Evolutionary conservation across 352 stramenopile species (phyloP).

Genomic region (Globisporangium spiculum): DNA sequence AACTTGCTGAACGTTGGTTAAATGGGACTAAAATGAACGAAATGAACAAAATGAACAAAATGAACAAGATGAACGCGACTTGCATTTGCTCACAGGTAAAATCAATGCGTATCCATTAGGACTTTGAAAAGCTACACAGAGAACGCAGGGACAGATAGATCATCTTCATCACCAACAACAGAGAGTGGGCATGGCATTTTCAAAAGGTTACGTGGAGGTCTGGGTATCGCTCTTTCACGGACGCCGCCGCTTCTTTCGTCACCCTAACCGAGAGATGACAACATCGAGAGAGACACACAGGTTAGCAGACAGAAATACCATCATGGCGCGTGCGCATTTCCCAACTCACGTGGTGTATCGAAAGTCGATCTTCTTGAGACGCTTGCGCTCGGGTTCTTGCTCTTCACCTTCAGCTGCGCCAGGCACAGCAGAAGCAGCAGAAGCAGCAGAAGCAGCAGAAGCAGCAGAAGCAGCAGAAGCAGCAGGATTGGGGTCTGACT

Average conservation of each 20-base stretch:
- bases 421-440: conserved; percentile 7
- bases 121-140: not conserved
- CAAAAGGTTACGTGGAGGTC: conserved; percentile 57
- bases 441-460: not conserved
- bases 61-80: too few relatives aligned
- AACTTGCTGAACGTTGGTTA: not conserved
- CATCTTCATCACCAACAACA: not conserved
- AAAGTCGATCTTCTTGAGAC: conserved; percentile 88
- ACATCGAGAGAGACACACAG: not conserved
- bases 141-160: not conserved
- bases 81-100: too few relatives aligned
- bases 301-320: not conserved
- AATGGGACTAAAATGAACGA: not conserved
- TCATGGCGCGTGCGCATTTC: not conserved
- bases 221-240: conserved; percentile 73
- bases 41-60: not conserved
- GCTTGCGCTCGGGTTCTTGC: conserved; percentile 73
- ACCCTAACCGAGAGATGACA: conserved; percentile 33
- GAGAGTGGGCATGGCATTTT: conserved; percentile 15
- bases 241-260: conserved; percentile 75
- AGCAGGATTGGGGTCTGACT: conserved; percentile 18
- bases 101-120: too few relatives aligned
- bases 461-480: conserved; percentile 9
- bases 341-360: conserved; percentile 81
- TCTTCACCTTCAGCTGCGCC: conserved; percentile 26